phyloP scores from a whole-genome alignment of 2,329 filamentous ascomycete genomes.

The Fusarium chaquense region DNA sequence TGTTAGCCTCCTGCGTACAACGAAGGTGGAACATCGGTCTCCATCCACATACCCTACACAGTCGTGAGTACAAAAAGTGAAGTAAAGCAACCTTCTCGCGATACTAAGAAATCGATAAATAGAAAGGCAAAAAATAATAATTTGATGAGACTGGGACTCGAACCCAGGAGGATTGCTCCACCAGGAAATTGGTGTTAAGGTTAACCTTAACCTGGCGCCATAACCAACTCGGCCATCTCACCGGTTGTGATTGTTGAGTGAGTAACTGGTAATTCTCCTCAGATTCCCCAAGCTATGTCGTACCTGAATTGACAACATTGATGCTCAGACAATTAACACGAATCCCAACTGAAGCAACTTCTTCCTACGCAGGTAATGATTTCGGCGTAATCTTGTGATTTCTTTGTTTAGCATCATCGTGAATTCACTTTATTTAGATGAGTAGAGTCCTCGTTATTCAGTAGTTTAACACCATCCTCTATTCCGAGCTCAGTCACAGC shows the following conservation, averaged over 20 bases:
- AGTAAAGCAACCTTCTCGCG: no score
- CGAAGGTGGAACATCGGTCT: not conserved
- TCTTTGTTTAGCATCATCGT: rapidly evolving
- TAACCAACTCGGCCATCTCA: slow-evolving; percentile 55
- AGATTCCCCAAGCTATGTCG: rapidly evolving
- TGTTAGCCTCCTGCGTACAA: not conserved
- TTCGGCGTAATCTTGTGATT: no score
- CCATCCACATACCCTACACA: not conserved
- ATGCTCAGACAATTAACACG: not conserved
- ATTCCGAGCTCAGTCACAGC: not conserved
- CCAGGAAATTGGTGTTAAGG: slow-evolving; percentile 49
- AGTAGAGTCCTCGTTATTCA: not conserved
- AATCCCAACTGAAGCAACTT: not conserved
- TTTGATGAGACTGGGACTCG: slow-evolving; percentile 53
- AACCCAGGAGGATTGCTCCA: slow-evolving; percentile 55
- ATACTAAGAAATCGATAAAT: rapidly evolving
- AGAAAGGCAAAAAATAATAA: not conserved
- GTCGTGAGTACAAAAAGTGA: not conserved
- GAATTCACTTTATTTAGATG: not conserved
- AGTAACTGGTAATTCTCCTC: rapidly evolving
- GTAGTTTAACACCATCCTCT: not conserved
- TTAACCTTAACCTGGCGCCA: slow-evolving; percentile 54
- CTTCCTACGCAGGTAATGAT: not conserved
- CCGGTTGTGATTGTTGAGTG: slow-evolving; percentile 24
- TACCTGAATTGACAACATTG: no score